Evolutionary conservation across 192 early-diverging fungal species (phyloP).

Genomic region (Linnemannia elongata): DNA sequence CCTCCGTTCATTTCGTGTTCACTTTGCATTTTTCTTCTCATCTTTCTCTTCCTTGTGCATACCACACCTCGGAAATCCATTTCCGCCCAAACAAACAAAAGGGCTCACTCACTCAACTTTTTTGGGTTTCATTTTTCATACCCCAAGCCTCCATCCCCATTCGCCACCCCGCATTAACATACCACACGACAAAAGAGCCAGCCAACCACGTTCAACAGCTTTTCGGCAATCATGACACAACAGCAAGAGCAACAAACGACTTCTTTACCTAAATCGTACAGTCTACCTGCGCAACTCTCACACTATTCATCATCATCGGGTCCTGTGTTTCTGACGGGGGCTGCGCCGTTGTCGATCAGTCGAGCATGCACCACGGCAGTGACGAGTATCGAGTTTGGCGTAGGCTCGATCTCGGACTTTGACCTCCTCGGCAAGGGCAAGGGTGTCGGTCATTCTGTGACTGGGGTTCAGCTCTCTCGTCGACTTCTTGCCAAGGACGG

Average conservation of each 20-base stretch:
- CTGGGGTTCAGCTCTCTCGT: not conserved
- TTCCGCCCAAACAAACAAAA: not conserved
- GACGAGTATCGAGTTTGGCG: not conserved
- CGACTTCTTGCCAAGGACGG: constrained; percentile 31
- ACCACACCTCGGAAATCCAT: not conserved
- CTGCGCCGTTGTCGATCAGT: constrained; percentile 25
- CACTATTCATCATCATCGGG: not conserved
- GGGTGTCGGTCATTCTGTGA: not conserved
- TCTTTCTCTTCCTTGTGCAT: not conserved
- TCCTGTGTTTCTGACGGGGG: not conserved
- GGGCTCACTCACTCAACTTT: not conserved
- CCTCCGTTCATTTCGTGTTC: not conserved
- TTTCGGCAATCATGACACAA: not conserved
- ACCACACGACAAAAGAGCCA: not conserved
- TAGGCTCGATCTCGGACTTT: constrained; percentile 1
- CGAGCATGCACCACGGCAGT: constrained; percentile 19
- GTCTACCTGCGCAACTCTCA: constrained; percentile 10
- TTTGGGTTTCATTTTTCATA: not conserved
- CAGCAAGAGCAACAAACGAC: not conserved
- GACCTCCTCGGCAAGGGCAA: not conserved
- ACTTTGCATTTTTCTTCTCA: not conserved
- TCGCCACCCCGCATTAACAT: not conserved
- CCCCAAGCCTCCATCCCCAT: not conserved
- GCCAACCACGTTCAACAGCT: not conserved
- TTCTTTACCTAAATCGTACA: constrained; percentile 9